Evolutionary conservation across 139 green algal species (phyloP).

Genomic region (Haematococcus lacustris): DNA sequence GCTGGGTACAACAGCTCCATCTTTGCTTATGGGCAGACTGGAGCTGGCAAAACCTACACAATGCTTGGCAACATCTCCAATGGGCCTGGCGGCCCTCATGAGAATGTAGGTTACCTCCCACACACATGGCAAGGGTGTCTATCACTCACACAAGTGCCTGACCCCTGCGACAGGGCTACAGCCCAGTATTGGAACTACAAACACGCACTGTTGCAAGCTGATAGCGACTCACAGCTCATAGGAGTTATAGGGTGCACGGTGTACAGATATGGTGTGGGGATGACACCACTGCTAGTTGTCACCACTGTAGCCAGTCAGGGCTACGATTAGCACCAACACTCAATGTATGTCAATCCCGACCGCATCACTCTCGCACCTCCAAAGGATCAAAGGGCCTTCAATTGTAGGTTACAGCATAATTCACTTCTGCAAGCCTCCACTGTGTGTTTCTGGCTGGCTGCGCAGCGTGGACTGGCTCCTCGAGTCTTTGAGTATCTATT

Average conservation of each 20-base stretch:
- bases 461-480: slow-evolving; percentile 67
- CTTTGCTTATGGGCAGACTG: slow-evolving; percentile 78
- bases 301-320: background rate
- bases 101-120: background rate
- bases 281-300: background rate
- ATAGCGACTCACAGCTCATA: background rate
- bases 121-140: background rate
- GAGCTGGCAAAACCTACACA: slow-evolving; percentile 69
- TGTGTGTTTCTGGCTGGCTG: background rate
- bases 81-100: background rate
- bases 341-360: background rate
- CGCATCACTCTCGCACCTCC: background rate
- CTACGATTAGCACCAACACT: background rate
- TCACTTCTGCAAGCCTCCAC: background rate
- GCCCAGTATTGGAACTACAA: background rate
- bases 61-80: slow-evolving; percentile 48
- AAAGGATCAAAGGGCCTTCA: background rate
- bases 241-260: too few species aligned
- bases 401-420: too few species aligned
- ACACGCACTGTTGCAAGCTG: background rate
- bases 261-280: too few species aligned
- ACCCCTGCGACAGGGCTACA: background rate
- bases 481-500: slow-evolving; percentile 83
- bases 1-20: slow-evolving; percentile 69
- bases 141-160: background rate